Percentiles rank a stretch among this genome's conserved stretches.
phyloP scores from a whole-genome alignment of 2,329 filamentous ascomycete genomes.

The Botrytis hyacinthi region DNA sequence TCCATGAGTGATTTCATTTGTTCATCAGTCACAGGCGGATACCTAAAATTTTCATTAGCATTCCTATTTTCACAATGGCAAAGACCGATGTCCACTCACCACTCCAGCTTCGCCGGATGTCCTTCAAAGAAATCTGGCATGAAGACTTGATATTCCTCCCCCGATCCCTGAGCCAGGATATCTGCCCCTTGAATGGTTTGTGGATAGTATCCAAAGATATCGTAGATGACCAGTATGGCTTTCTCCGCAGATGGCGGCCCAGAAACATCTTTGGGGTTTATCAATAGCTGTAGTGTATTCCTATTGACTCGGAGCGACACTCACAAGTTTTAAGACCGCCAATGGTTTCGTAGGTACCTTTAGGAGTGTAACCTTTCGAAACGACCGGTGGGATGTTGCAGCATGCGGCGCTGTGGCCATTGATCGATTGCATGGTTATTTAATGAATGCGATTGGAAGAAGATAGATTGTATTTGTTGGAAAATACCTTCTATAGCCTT shows the following conservation, averaged over 20 bases:
- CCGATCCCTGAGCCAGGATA: conserved; percentile 51
- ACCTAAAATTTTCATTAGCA: conserved; percentile 8
- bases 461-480: not conserved
- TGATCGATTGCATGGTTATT: conserved; percentile 24
- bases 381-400: conserved; percentile 58
- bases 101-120: conserved; percentile 44
- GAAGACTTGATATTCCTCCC: conserved; percentile 69
- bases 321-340: conserved; percentile 53
- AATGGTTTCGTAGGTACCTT: conserved; percentile 55
- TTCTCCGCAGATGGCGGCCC: conserved; percentile 49
- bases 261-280: conserved; percentile 41
- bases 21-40: conserved; percentile 23
- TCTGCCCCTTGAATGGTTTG: conserved; percentile 70
- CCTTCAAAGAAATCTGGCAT: conserved; percentile 91
- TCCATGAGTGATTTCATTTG: conserved; percentile 17
- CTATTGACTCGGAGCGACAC: conserved; percentile 17
- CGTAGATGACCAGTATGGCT: conserved; percentile 58
- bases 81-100: conserved; percentile 41
- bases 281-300: not conserved
- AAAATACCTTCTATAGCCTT: not conserved
- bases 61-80: not conserved
- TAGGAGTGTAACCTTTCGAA: conserved; percentile 50
- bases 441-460: not conserved
- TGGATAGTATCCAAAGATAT: conserved; percentile 69
- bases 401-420: conserved; percentile 54